Evolutionary conservation across 306 rosid species (phyloP), one percentile per base, ranked within the genome.

Genomic region (Abrus precatorius): DNA sequence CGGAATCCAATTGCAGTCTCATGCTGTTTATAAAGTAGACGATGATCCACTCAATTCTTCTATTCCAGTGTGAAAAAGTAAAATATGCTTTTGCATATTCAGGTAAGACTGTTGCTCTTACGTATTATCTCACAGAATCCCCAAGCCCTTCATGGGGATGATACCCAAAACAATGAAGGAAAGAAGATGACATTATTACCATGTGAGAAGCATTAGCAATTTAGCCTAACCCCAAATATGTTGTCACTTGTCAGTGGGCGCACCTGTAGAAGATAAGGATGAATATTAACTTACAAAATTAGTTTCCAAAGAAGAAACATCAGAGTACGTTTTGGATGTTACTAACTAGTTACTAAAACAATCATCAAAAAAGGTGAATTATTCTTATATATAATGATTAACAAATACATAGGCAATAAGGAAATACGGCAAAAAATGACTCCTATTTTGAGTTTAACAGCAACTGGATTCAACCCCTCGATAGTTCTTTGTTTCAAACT

Each of bases 51-150:
- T 78, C 79, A 11, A 61, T 38, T 75, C 78, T 61, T 45, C 74
- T 34, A 59, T 75, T 74, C 71, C 73, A 66, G 49, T 6, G 47
- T 54, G 32, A 72, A 81, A 83, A 76, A 78, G 76, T 77, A 70
- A 70, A 79, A 80, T 52, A 76, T 41, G 84, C 84, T 82, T 80
- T 80, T 20, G 80, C 76, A 47, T 81, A 80, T 54, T 55, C 86
- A 27, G 69, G 74, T 13, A 69, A 82, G 63, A 74, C 80, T 20
- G 64, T 68, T 43, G 67, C 57, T 73, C 69, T 57, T 44, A 7
- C 55, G 4, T 76, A 32, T 27, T 60, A 33, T 61, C 41, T 69
- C 32, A 60, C 32, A 5, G 62, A 59, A 73, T 66, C 77, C 78
- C 29, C 55, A 43, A 80, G 65, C 53, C n/a, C 57, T 53, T 75